Conservation (phyloP, 441 rosid species). For the Adansonia rubrostipa region DNA sequence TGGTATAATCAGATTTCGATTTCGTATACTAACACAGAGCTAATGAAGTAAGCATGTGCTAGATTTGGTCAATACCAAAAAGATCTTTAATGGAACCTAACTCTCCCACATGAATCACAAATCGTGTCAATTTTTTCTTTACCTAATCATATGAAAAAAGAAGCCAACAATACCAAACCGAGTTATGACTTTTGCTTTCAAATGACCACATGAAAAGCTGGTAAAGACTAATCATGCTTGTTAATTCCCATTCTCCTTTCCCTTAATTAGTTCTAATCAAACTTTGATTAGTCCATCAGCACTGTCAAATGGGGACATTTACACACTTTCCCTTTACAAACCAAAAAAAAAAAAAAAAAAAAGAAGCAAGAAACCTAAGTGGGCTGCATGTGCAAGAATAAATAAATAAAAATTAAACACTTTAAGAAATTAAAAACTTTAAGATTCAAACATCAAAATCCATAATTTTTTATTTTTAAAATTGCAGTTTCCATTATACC, state of each 20-base stretch:
- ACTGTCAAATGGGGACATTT: constrained; percentile 23
- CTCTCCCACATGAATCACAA: constrained; percentile 13
- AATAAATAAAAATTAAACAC: not conserved
- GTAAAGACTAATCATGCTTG: constrained; percentile 19
- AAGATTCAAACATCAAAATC: too few relatives aligned
- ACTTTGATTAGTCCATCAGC: constrained; percentile 19
- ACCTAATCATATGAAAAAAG: constrained; percentile 13
- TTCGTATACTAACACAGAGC: too few relatives aligned
- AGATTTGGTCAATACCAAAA: constrained; percentile 11
- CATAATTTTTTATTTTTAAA: too few relatives aligned
- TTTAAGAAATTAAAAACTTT: not conserved
- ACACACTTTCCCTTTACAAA: not conserved
- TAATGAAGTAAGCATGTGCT: not conserved
- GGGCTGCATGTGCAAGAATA: constrained; percentile 28
- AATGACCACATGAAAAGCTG: not conserved
- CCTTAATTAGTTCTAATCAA: constrained; percentile 17
- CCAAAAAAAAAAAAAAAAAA: constrained; percentile 6
- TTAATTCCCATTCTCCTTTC: not conserved
- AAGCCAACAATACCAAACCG: not conserved
- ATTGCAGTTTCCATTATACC: too few relatives aligned
- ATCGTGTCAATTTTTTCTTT: constrained; percentile 8
- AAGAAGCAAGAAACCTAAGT: not conserved
- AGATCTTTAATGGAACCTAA: not conserved
- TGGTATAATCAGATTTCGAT: too few relatives aligned
- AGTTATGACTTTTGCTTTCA: constrained; percentile 5